Evolutionary conservation across 441 rosid species (phyloP).

Genomic region (Populus trichocarpa): DNA sequence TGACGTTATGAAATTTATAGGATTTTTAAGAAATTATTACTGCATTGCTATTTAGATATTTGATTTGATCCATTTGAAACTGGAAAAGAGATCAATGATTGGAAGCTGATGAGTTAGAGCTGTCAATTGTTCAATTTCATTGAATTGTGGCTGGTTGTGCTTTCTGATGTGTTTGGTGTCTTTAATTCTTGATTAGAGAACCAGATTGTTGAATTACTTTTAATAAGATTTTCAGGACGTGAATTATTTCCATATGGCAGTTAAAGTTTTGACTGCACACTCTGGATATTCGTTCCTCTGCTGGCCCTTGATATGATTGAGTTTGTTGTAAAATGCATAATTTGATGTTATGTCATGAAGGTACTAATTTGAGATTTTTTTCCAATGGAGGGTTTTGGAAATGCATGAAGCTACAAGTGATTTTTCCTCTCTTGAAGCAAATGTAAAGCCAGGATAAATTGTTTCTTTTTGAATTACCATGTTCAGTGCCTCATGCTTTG

Average conservation of each 20-base stretch:
- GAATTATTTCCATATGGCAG: neutral
- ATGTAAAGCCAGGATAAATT: neutral
- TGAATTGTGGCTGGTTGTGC: neutral
- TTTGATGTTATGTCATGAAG: neutral
- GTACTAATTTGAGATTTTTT: conserved; percentile 7
- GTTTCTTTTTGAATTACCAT: neutral
- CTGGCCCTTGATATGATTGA: conserved; percentile 5
- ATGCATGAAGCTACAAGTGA: neutral
- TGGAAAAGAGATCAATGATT: neutral
- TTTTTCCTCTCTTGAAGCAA: neutral
- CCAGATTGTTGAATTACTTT: neutral
- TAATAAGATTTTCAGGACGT: neutral
- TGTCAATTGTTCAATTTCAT: neutral
- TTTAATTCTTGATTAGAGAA: conserved; percentile 1
- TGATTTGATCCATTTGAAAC: conserved; percentile 4
- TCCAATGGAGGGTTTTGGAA: neutral
- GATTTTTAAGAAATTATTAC: conserved; percentile 5
- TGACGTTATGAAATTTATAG: neutral
- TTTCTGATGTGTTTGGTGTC: neutral
- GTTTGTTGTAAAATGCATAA: neutral
- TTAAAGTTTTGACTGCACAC: neutral
- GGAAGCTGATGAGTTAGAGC: conserved; percentile 1
- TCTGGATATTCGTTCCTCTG: neutral
- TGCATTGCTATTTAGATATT: conserved; percentile 2
- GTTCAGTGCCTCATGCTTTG: conserved; percentile 1